Base-by-base conservation (phyloP, 306 rosid species). In the Betula pendula region DNA sequence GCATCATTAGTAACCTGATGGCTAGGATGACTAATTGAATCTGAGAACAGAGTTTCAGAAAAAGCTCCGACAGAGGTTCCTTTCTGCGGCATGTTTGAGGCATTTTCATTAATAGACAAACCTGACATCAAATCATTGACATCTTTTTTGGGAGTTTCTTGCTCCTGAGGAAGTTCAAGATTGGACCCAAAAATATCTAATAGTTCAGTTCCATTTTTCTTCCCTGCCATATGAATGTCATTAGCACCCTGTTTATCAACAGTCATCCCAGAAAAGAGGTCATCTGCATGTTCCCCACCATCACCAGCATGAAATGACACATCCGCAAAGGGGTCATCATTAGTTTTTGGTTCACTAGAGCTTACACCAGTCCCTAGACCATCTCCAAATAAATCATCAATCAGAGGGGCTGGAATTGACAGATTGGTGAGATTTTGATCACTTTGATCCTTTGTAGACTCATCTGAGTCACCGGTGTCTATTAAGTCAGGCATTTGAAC, bases 281-380 rank as follows among this genome's bases (percentile, higher is more conserved):
- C 98, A 84, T 86, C 90, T 20, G 85, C 79, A 9, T 80, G 85
- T 71, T 84, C 96, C 82, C 78, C 88, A 67, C 78, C 81, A 55
- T 87, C 97, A 51, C 71, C 77, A 62, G 89, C 59, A 75, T 89
- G 98, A 77, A 96, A 96, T 6, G 90, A 87, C n/a, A 96, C 98
- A 88, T 91, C 99, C 16, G 94, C 93, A 51, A 96, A 96, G 68
- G 98, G 99, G 73, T 95, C 99, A 25, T 91, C 97, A 7, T 88
- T 93, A 66, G 76, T 89, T 77, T 85, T 88, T 20, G 50, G 82
- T 72, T 88, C 93, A 56, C 75, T 80, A 65, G 83, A 75, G 81
- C 85, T 77, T 59, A 63, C 75, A 48, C 67, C 78, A 67, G 88
- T 82, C 74, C 73, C 80, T 24, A 83, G 58, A 84, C 81, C 83